Evolutionary conservation across 345 rosid species (phyloP), one percentile per base, ranked within the genome.

Genomic region (Lagerstroemia speciosa): DNA sequence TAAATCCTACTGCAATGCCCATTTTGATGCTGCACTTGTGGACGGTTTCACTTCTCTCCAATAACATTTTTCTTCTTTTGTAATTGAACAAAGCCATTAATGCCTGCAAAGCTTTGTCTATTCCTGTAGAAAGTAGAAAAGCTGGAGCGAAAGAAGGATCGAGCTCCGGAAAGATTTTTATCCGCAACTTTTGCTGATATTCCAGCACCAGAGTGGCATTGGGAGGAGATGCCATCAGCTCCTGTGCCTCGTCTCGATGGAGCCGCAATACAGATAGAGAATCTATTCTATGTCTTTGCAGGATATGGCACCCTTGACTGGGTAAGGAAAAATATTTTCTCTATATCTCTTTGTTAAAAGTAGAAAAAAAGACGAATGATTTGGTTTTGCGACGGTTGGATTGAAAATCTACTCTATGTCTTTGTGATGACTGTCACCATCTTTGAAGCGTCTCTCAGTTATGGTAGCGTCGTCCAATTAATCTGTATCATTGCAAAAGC

Each of bases 221-320:
- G 98, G 96, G 91, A 90, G 81, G 71, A 79, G 74, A 80, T 92
- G 91, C 76, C 83, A 31, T 76, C 95, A 19, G 91, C 95, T 61
- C 98, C 96, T 0, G 98, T 90, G 68, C 93, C 96, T 64, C 90
- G 97, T 29, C 93, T 92, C 24, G 96, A 90, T 16, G 98, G 95
- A 31, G 83, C 84, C 62, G 77, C 96, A 0, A 79, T 88, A 31
- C 96, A 92, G 80, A 88, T 88, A 46, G 69, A 83, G 27, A 81
- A 88, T 74, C 89, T 84, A 31, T 75, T 92, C 29, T 90, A 84
- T 34, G 98, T 84, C 22, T 83, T 90, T 75, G 79, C 83, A 0
- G 98, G 97, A 67, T 92, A 88, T 63, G 89, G 79, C 43, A 76
- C 78, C 70, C 78, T 87, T 3, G 89, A 90, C 77, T 58, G 82